Percentiles rank a stretch among this genome's conserved stretches.
Conservation (phyloP, 2,329 filamentous ascomycete species). For the Chalaropsis ovoidea region DNA sequence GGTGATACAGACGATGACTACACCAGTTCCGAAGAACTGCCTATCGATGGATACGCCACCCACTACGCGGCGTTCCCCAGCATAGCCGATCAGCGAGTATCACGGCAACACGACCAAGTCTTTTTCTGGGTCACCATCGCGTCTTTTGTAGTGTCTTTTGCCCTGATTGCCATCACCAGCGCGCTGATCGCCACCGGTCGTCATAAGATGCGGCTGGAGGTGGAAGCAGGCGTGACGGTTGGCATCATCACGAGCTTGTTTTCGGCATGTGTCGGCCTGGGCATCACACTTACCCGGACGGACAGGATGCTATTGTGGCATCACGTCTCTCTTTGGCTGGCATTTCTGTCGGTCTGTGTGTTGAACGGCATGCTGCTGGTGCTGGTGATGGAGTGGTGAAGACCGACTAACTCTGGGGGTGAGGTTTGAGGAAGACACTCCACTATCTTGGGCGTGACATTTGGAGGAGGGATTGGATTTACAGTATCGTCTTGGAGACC, state of each 20-base stretch:
- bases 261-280: slow-evolving; percentile 52
- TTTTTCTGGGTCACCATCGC: slow-evolving; percentile 45
- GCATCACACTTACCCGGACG: slow-evolving; percentile 45
- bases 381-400: slow-evolving; percentile 33
- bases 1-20: slow-evolving; percentile 34
- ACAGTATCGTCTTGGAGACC: background rate
- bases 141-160: slow-evolving; percentile 49
- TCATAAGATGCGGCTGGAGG: slow-evolving; percentile 57
- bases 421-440: background rate
- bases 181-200: slow-evolving; percentile 58
- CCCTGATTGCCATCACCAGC: slow-evolving; percentile 54
- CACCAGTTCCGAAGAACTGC: slow-evolving; percentile 44
- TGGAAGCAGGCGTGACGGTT: slow-evolving; percentile 61
- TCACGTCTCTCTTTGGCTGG: slow-evolving; percentile 35
- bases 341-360: slow-evolving; percentile 35
- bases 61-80: slow-evolving; percentile 46
- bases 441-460: background rate
- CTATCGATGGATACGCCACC: slow-evolving; percentile 42
- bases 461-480: slow-evolving; percentile 1
- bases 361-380: slow-evolving; percentile 39
- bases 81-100: slow-evolving; percentile 42
- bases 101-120: slow-evolving; percentile 44
- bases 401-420: background rate
- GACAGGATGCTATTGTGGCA: slow-evolving; percentile 38
- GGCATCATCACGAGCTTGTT: slow-evolving; percentile 58